Conservation (phyloP, 2,329 filamentous ascomycete species). For the Ilyonectria robusta region DNA sequence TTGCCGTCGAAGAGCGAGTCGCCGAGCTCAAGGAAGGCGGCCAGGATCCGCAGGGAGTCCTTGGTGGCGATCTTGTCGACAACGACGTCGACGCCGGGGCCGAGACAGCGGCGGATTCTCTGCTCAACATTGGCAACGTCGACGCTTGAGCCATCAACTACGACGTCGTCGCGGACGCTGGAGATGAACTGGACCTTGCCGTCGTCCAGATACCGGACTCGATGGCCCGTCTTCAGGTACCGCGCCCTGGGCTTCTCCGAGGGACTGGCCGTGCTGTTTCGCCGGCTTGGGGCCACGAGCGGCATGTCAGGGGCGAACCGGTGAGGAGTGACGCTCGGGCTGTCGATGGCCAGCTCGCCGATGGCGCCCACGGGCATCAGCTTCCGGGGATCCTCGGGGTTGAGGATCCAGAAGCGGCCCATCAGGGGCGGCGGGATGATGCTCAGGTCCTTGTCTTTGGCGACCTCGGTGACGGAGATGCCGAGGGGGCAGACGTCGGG, state of each 20-base stretch:
- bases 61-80: constrained; percentile 64
- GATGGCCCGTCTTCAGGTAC: constrained; percentile 66
- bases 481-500: constrained; percentile 67
- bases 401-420: constrained; percentile 68
- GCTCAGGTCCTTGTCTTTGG: constrained; percentile 53
- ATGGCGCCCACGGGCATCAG: constrained; percentile 68
- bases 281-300: constrained; percentile 42
- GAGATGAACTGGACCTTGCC: constrained; percentile 65
- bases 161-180: constrained; percentile 58
- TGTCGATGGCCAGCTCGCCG: constrained; percentile 73
- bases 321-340: constrained; percentile 55
- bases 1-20: constrained; percentile 55
- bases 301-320: constrained; percentile 51
- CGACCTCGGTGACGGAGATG: constrained; percentile 63
- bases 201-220: constrained; percentile 63
- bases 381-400: constrained; percentile 63
- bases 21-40: constrained; percentile 65
- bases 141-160: constrained; percentile 57
- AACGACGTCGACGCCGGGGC: constrained; percentile 62
- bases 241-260: constrained; percentile 49
- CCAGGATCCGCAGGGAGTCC: constrained; percentile 59
- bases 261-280: constrained; percentile 24
- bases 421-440: constrained; percentile 64
- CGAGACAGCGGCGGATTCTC: constrained; percentile 62
- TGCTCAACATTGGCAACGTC: constrained; percentile 63